Conservation (phyloP, 202 grass and related monocot genomes). For the Zoysia matrella region DNA sequence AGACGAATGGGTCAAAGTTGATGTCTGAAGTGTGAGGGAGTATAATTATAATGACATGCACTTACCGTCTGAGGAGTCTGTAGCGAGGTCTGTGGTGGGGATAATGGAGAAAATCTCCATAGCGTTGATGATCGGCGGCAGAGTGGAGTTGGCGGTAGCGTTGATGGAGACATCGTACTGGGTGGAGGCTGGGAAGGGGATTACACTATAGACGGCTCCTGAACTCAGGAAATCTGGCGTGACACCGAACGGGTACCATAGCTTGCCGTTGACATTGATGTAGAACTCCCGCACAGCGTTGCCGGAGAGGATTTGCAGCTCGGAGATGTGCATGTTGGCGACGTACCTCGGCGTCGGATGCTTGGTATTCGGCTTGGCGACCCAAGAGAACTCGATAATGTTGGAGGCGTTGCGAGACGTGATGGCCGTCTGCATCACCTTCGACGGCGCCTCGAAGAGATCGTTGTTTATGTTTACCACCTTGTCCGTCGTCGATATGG, state of each 20-base stretch:
- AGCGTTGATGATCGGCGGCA: constrained; percentile 64
- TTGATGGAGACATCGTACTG: constrained; percentile 43
- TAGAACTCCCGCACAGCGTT: constrained; percentile 46
- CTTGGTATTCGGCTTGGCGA: neutral
- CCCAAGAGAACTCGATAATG: constrained; percentile 19
- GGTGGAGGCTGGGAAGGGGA: neutral
- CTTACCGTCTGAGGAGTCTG: constrained; percentile 7
- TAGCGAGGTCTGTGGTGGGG: constrained; percentile 2
- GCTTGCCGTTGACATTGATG: constrained; percentile 39
- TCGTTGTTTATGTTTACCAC: neutral
- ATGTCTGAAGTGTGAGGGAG: too few relatives aligned
- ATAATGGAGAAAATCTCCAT: constrained; percentile 20
- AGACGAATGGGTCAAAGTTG: too few relatives aligned
- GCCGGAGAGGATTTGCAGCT: constrained; percentile 35
- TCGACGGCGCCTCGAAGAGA: constrained; percentile 37
- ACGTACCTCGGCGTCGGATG: constrained; percentile 4
- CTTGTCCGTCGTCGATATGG: constrained; percentile 37
- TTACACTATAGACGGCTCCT: too few relatives aligned
- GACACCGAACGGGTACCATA: neutral
- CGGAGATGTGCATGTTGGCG: neutral
- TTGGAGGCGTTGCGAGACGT: constrained; percentile 32
- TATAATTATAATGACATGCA: too few relatives aligned
- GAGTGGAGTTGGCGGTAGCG: constrained; percentile 33
- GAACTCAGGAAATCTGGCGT: too few relatives aligned
- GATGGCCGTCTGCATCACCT: neutral